phyloP scores from a whole-genome alignment of 129 eudicot genomes.

The Mikania micrantha region DNA sequence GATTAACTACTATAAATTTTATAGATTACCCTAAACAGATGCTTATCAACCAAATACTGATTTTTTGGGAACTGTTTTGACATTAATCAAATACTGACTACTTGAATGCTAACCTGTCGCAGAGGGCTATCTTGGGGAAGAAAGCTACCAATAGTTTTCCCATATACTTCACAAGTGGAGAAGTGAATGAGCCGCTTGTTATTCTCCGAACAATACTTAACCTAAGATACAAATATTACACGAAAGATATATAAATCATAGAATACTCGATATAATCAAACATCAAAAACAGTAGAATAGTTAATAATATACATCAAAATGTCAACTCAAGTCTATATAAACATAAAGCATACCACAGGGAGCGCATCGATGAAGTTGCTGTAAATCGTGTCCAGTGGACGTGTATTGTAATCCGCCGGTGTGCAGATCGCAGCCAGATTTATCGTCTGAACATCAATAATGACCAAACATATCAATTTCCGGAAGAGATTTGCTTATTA shows the following conservation, averaged over 20 bases:
- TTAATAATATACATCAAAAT: background rate
- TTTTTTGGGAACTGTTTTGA: too few relatives aligned
- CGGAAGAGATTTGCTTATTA: background rate
- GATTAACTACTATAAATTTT: background rate
- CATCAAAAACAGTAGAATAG: background rate
- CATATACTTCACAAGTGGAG: slow-evolving; percentile 95
- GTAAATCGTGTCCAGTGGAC: slow-evolving; percentile 94
- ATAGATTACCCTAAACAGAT: background rate
- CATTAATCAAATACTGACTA: too few relatives aligned
- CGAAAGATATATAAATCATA: background rate
- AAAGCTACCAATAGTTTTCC: slow-evolving; percentile 84
- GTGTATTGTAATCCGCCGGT: slow-evolving; percentile 95
- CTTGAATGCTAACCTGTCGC: slow-evolving; percentile 54
- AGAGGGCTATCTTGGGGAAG: slow-evolving; percentile 84
- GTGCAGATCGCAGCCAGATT: slow-evolving; percentile 99
- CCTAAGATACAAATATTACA: slow-evolving; percentile 33
- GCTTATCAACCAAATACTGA: background rate
- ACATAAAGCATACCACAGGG: slow-evolving; percentile 71
- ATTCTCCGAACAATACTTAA: slow-evolving; percentile 93
- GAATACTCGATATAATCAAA: background rate
- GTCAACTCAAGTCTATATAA: background rate
- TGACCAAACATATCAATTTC: slow-evolving; percentile 1
- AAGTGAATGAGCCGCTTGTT: slow-evolving; percentile 90
- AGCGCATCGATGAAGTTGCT: slow-evolving; percentile 96
- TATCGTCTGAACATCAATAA: slow-evolving; percentile 46